phyloP scores from a whole-genome alignment of 129 eudicot species.

The Deinandra increscens region DNA sequence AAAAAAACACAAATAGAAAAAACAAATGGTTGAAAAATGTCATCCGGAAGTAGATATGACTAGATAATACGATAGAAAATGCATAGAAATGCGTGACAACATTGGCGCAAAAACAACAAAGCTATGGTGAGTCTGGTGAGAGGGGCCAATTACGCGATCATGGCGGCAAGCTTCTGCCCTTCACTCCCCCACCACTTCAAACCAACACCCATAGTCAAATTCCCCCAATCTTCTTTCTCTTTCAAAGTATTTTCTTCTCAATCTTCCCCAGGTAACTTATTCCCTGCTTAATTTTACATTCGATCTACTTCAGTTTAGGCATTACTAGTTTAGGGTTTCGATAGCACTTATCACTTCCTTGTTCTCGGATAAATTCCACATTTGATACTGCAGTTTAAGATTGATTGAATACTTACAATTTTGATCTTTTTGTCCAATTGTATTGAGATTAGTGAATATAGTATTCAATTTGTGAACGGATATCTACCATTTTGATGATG shows the following conservation, averaged over 20 bases:
- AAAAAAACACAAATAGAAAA: no score
- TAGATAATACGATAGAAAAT: conserved; percentile 15
- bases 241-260: conserved; percentile 50
- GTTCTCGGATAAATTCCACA: background rate
- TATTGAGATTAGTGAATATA: background rate
- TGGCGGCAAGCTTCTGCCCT: conserved; percentile 62
- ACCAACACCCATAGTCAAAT: conserved; percentile 34
- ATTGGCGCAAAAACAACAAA: conserved; percentile 14
- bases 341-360: background rate
- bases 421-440: no score
- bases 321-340: background rate
- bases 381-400: background rate
- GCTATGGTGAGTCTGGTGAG: conserved; percentile 25
- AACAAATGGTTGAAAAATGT: conserved; percentile 13
- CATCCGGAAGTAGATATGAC: conserved; percentile 20
- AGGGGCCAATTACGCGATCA: conserved; percentile 37
- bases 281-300: background rate
- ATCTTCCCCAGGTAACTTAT: conserved; percentile 48
- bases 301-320: background rate
- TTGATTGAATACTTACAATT: background rate
- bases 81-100: conserved; percentile 30
- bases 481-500: background rate
- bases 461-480: background rate
- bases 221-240: conserved; percentile 37
- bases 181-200: conserved; percentile 41